These are phyloP conservation scores for Raphanus hybrid DNA, from an alignment of 441 rosid species.

Conservation along the genomic window DNA sequence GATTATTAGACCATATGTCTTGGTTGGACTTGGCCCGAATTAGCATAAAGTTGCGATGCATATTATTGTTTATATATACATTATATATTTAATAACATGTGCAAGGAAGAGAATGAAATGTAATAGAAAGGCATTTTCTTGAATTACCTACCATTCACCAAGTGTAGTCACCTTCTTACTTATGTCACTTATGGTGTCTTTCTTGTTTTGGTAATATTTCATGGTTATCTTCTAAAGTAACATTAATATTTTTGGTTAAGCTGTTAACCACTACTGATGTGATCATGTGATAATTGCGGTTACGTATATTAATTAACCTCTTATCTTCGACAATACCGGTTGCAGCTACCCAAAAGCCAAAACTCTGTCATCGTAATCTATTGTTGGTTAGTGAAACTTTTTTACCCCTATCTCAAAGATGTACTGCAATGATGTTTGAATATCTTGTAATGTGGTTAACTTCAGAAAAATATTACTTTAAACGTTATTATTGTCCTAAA, in stretches of 20 bases:
- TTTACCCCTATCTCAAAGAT: not conserved
- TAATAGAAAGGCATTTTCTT: not conserved
- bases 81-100: not conserved
- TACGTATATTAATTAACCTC: not conserved
- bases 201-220: constrained; percentile 1
- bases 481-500: not conserved
- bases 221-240: not conserved
- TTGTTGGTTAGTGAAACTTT: not conserved
- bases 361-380: not conserved
- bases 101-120: not conserved
- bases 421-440: not conserved
- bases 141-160: constrained; percentile 3
- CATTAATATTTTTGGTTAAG: not conserved
- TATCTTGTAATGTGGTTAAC: not conserved
- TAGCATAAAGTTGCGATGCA: constrained; percentile 12
- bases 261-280: not conserved
- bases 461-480: not conserved
- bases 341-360: not conserved
- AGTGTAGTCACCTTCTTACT: not conserved
- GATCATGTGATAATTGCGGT: not conserved
- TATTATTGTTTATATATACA: not conserved
- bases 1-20: constrained; percentile 8
- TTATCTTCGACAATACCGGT: not conserved
- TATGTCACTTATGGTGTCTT: constrained; percentile 1
- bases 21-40: constrained; percentile 3